These are phyloP conservation scores for Termitomyces sp. DNA, from an alignment of 1,284 basidiomycete genomes.

Conservation along the genomic window DNA sequence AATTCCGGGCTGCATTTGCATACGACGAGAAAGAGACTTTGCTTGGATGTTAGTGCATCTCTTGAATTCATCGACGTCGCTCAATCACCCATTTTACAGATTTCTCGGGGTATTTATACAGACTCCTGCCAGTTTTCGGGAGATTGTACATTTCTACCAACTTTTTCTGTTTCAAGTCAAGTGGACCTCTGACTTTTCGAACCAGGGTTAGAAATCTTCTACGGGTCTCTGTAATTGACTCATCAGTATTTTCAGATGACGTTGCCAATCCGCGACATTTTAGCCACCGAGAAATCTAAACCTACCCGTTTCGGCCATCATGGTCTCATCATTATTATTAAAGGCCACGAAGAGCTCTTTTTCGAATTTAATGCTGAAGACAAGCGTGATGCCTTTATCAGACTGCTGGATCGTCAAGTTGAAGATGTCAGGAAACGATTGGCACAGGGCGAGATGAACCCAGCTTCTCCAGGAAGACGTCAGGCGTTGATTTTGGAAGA, in stretches of 20 bases:
- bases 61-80: neutral
- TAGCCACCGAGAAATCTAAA: constrained; percentile 80
- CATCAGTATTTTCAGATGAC: constrained; percentile 67
- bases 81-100: constrained; percentile 41
- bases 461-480: constrained; percentile 45
- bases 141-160: constrained; percentile 84
- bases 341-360: constrained; percentile 96
- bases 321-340: constrained; percentile 86
- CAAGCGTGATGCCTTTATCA: constrained; percentile 72
- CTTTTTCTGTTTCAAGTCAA: constrained; percentile 87
- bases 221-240: neutral
- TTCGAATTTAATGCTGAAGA: constrained; percentile 85
- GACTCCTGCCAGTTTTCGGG: constrained; percentile 82
- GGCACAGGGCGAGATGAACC: constrained; percentile 35
- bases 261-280: constrained; percentile 83
- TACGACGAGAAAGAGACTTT: constrained; percentile 83
- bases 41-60: constrained; percentile 67
- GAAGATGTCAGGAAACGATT: constrained; percentile 61
- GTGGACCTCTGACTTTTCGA: constrained; percentile 65
- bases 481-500: constrained; percentile 74
- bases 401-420: constrained; percentile 74
- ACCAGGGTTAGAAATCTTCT: constrained; percentile 57
- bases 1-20: constrained; percentile 77
- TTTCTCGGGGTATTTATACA: constrained; percentile 83
- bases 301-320: constrained; percentile 87